Conservation (phyloP, 2,329 filamentous ascomycete genomes). For the Elsinoe ampelina region DNA sequence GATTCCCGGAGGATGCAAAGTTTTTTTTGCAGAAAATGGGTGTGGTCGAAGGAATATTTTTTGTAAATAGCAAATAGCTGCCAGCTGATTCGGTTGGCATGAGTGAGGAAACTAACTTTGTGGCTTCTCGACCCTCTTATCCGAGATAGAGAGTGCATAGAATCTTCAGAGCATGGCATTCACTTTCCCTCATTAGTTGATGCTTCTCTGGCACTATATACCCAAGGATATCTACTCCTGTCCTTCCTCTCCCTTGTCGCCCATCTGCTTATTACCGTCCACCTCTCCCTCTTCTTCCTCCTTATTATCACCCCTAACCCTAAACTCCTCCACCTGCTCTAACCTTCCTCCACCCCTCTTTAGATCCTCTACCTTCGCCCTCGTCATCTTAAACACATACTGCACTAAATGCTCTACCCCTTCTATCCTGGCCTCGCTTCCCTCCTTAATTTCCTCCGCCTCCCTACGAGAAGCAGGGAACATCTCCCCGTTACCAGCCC, state of each 20-base stretch:
- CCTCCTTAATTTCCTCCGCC: conserved; percentile 40
- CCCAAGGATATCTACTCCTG: conserved; percentile 1
- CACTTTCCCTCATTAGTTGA: too few species aligned
- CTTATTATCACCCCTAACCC: conserved; percentile 21
- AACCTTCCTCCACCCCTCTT: conserved; percentile 34
- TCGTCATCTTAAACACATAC: conserved; percentile 95
- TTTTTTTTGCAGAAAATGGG: too few species aligned
- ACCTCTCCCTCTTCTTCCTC: conserved; percentile 24
- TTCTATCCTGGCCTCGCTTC: conserved; percentile 67
- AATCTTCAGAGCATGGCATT: too few species aligned
- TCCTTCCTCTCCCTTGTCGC: not conserved
- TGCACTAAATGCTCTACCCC: conserved; percentile 88
- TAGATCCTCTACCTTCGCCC: conserved; percentile 54
- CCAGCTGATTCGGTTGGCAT: too few species aligned
- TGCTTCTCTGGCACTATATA: not conserved
- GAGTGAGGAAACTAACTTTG: too few species aligned
- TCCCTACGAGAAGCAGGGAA: conserved; percentile 50
- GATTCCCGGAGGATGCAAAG: too few species aligned
- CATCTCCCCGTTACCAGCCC: conserved; percentile 74
- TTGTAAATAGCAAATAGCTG: too few species aligned
- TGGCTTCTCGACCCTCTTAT: too few species aligned
- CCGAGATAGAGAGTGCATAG: too few species aligned
- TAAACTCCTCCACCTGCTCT: conserved; percentile 27
- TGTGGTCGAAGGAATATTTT: too few species aligned
- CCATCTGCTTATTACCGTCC: conserved; percentile 24